Conservation (phyloP, 805 yeast genomes). For the Sugiyamaella marilandica region DNA sequence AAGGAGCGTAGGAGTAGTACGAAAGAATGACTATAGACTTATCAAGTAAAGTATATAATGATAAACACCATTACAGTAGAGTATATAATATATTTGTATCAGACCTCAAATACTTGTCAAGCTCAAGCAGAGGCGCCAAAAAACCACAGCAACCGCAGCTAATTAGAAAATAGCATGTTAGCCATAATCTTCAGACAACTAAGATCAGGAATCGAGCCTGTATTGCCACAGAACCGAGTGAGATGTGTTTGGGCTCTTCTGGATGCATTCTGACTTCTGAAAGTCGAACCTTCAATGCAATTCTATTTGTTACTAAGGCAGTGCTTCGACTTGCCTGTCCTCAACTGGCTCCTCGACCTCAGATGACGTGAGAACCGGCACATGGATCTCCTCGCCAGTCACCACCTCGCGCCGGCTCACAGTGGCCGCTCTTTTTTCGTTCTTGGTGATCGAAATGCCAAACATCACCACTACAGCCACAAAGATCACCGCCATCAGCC, state of each 20-base stretch:
- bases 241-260: not conserved
- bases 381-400: constrained; percentile 23
- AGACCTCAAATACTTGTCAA: no score
- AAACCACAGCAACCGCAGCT: no score
- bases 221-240: not conserved
- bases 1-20: no score
- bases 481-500: constrained; percentile 67
- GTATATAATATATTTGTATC: no score
- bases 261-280: not conserved
- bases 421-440: constrained; percentile 8
- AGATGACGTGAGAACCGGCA: constrained; percentile 25
- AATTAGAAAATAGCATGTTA: no score
- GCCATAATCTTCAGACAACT: no score
- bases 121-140: no score
- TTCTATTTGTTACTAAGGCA: constrained; percentile 22
- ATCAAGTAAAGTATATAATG: no score
- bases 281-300: not conserved
- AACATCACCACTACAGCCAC: constrained; percentile 60
- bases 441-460: constrained; percentile 36
- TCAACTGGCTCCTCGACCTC: constrained; percentile 29
- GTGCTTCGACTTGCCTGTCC: constrained; percentile 34
- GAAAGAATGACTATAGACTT: no score
- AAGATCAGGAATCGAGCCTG: not conserved
- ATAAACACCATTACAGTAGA: no score
- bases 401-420: constrained; percentile 9